phyloP scores from a whole-genome alignment of 78 protist genomes.

The Cavenderia fasciculata region DNA sequence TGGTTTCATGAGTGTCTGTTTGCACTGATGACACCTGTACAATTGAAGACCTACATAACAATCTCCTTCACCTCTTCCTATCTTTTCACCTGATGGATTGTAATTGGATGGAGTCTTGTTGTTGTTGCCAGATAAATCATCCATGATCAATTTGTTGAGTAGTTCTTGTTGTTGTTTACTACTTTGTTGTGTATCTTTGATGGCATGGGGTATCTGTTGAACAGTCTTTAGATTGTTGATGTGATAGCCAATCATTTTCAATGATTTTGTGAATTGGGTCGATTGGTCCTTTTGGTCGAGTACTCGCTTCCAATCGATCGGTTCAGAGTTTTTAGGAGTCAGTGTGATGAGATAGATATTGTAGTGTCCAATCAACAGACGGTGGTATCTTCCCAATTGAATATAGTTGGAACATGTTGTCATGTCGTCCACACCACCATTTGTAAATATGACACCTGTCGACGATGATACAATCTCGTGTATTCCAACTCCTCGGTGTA shows the following conservation, averaged over 20 bases:
- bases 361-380: slow-evolving; percentile 28
- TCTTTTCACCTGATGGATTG: not conserved
- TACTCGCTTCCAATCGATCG: slow-evolving; percentile 45
- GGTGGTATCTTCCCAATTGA: slow-evolving; percentile 56
- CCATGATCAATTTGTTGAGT: slow-evolving; percentile 15
- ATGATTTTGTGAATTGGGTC: slow-evolving; percentile 15
- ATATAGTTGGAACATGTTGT: slow-evolving; percentile 34
- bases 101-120: not conserved
- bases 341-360: slow-evolving; percentile 29
- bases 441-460: slow-evolving; percentile 44
- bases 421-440: slow-evolving; percentile 40
- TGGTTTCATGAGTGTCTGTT: slow-evolving; percentile 48
- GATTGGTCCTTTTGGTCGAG: slow-evolving; percentile 15
- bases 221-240: slow-evolving; percentile 4
- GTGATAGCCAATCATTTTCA: slow-evolving; percentile 59
- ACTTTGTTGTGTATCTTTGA: not conserved
- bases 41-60: slow-evolving; percentile 37
- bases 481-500: slow-evolving; percentile 40
- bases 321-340: slow-evolving; percentile 51
- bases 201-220: not conserved
- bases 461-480: slow-evolving; percentile 31
- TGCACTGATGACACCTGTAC: slow-evolving; percentile 31
- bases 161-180: not conserved
- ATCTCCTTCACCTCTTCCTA: slow-evolving; percentile 56
- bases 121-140: slow-evolving; percentile 46